Base-by-base conservation (phyloP, 192 early-diverging fungal genomes). In the Entomortierella beljakovae region DNA sequence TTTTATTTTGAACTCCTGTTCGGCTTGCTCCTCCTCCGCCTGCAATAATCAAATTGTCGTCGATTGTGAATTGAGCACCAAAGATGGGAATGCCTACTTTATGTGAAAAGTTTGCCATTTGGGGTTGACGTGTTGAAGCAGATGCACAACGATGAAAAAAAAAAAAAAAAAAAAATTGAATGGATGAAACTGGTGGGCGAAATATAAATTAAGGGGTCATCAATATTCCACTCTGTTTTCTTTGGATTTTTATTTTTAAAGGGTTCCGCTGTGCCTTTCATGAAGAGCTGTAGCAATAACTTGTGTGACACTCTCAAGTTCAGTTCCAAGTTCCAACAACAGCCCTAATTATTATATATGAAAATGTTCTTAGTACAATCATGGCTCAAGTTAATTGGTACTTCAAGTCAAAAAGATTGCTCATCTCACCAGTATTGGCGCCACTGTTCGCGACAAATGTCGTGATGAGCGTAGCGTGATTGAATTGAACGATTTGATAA, bases 21-120 rank as follows among this genome's bases (percentile, higher is more conserved):
- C 87, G 85, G 16, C 89, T 88, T 9, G 90, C 64, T 1, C 96
- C 96, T 23, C 96, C 96, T n/a, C 96, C 96, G 10, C 96, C 96
- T 35, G 90, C 93, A 3, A 96, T 79, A 23, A 93, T 71, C 6
- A 94, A 55, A 53, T 92, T 77, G 71, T 89, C 87, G 23, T 67
- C 63, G 51, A 66, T 57, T 15, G 86, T 90, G 51, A 92, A 87
- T 0, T 84, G 89, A 62, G 90, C 75, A 35, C 86, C 87, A 57
- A 82, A 86, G 33, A 93, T 70, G 43, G 91, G 91, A 26, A 91
- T 86, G 15, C 90, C 90, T 37, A 85, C 82, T 20, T 82, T 65
- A 38, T 68, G 68, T 40, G 82, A 72, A 40, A 87, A 86, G 34
- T 64, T 69, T 42, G 81, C 37, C 59, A 73, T 80, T 57, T 13